Conservation (phyloP, 441 rosid genomes). For the Manihot esculenta region DNA sequence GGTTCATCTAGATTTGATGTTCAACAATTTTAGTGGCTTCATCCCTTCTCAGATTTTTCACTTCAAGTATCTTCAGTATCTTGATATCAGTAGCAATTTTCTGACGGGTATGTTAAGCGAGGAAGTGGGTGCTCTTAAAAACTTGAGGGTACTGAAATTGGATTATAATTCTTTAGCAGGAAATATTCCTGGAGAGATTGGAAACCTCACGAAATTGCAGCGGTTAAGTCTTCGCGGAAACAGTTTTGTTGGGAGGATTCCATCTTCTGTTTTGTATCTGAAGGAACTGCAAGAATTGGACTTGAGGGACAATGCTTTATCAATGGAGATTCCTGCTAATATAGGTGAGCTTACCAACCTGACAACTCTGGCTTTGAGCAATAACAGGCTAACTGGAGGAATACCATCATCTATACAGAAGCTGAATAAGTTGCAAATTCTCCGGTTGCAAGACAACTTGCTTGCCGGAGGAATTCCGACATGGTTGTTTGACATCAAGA, state of each 20-base stretch:
- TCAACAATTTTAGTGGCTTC: conserved; percentile 28
- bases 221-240: conserved; percentile 25
- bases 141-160: conserved; percentile 27
- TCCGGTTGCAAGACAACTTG: conserved; percentile 28
- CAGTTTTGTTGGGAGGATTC: conserved; percentile 26
- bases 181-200: conserved; percentile 28
- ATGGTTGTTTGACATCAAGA: conserved; percentile 32
- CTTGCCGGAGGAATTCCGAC: conserved; percentile 30
- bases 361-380: conserved; percentile 27
- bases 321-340: conserved; percentile 30
- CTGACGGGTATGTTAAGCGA: conserved; percentile 17
- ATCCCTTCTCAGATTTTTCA: conserved; percentile 34
- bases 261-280: conserved; percentile 22
- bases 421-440: conserved; percentile 23
- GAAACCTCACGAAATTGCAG: conserved; percentile 30
- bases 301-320: conserved; percentile 26
- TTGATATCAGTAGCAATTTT: conserved; percentile 31
- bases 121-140: conserved; percentile 19
- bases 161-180: conserved; percentile 28
- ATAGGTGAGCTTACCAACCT: conserved; percentile 33
- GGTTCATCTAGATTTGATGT: conserved; percentile 29
- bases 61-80: conserved; percentile 28
- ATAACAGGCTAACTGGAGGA: conserved; percentile 30
- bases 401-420: conserved; percentile 29
- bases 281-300: conserved; percentile 25